phyloP scores from a whole-genome alignment of 495 filamentous ascomycete genomes.

The Lentithecium fluviatile region DNA sequence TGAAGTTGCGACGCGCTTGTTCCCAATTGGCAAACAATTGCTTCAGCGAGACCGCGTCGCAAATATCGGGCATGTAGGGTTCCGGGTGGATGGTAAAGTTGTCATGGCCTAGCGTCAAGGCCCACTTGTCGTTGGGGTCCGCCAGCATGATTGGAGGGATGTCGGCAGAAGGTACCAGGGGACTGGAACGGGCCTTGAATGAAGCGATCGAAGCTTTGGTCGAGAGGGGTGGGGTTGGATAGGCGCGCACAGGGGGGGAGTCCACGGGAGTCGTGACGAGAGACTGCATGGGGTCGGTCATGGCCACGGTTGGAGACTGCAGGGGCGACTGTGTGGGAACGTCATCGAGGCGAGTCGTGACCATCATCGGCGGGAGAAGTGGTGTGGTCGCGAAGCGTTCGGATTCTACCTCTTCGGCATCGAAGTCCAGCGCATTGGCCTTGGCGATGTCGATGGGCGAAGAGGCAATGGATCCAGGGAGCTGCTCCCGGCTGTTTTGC shows the following conservation, averaged over 20 bases:
- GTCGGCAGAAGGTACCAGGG: constrained; percentile 53
- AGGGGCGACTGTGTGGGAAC: constrained; percentile 67
- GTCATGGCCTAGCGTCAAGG: constrained; percentile 79
- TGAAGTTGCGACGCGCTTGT: constrained; percentile 73
- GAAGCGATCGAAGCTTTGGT: constrained; percentile 76
- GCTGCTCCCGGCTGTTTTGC: constrained; percentile 63
- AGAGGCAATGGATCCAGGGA: constrained; percentile 35
- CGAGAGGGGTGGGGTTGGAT: constrained; percentile 76
- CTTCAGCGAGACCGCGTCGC: constrained; percentile 60
- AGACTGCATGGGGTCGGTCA: constrained; percentile 45
- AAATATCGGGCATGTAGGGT: constrained; percentile 68
- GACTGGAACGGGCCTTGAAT: constrained; percentile 53
- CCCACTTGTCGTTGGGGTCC: constrained; percentile 74
- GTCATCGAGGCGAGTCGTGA: constrained; percentile 49
- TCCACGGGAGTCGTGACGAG: constrained; percentile 44
- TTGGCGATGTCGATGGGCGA: constrained; percentile 59
- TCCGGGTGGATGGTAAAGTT: constrained; percentile 86
- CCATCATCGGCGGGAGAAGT: constrained; percentile 75
- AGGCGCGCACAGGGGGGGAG: constrained; percentile 49
- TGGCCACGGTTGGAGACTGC: constrained; percentile 70
- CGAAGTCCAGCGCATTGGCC: constrained; percentile 37
- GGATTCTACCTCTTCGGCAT: constrained; percentile 38
- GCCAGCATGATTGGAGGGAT: constrained; percentile 62
- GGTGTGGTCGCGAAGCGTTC: constrained; percentile 71
- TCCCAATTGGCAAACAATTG: constrained; percentile 77